Percentiles rank a stretch among this genome's conserved stretches.
Conservation (phyloP, 2,329 filamentous ascomycete genomes). For the Trichoderma afroharzianum region DNA sequence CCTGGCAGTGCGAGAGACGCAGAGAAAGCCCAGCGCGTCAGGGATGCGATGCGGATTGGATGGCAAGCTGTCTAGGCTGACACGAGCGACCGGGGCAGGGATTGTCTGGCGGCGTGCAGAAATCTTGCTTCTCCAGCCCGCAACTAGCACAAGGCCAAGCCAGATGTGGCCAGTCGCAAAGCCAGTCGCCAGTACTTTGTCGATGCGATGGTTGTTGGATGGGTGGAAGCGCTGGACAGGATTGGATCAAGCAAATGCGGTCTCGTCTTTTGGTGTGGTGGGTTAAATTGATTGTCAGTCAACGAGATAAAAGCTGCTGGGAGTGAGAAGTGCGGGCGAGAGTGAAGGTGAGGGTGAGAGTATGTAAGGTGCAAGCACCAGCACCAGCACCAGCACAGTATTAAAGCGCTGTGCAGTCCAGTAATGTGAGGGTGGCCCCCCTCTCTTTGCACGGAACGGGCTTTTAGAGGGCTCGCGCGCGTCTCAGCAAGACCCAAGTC, state of each 20-base stretch:
- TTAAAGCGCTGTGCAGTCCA: not conserved
- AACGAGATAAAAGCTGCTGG: not conserved
- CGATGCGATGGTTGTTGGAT: not conserved
- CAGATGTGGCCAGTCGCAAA: not conserved
- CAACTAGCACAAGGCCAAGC: slow-evolving; percentile 13
- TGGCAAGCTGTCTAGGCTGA: slow-evolving; percentile 17
- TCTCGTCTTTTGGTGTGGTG: not conserved
- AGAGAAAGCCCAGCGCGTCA: slow-evolving; percentile 13
- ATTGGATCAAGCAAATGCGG: not conserved
- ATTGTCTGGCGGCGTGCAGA: slow-evolving; percentile 10
- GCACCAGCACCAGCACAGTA: too few species aligned
- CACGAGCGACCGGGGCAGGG: slow-evolving; percentile 17
- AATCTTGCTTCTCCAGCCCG: slow-evolving; percentile 18
- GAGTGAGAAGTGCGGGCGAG: not conserved
- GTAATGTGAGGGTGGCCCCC: not conserved
- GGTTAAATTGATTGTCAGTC: not conserved
- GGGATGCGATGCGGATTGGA: slow-evolving; percentile 17
- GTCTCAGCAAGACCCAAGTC: not conserved
- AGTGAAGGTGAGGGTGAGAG: too few species aligned
- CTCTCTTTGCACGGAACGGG: not conserved
- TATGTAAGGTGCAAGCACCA: too few species aligned
- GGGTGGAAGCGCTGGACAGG: not conserved
- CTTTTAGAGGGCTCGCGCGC: not conserved
- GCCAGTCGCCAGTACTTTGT: not conserved
- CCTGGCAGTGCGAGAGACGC: slow-evolving; percentile 2